Evolutionary conservation across 2,329 filamentous ascomycete species (phyloP), one percentile per base, ranked within the genome.

Genomic region (Coniochaeta sp.): DNA sequence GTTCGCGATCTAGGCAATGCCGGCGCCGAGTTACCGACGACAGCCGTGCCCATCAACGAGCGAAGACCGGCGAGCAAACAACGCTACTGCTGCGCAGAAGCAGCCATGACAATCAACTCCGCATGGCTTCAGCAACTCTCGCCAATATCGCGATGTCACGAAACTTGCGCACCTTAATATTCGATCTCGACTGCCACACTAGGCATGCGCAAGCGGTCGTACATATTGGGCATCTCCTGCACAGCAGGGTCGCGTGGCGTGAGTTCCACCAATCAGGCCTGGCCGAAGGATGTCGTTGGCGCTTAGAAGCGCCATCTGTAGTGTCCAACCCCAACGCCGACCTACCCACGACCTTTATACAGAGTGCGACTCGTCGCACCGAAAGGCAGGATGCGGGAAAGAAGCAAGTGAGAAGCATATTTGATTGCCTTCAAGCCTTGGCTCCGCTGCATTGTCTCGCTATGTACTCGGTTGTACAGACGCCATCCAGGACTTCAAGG

Each of bases 231-330:
- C 35, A 40, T 18, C n/a, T 16, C n/a, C n/a, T n/a, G n/a, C n/a
- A n/a, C n/a, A n/a, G n/a, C n/a, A n/a, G 8, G 14, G 18, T 22
- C 35, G 5, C 20, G 35, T 40, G 18, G 35, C 35, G 35, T 40
- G 20, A 40, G 18, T 40, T 24, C 35, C 35, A 24, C 35, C 35
- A 40, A 40, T 40, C 35, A 40, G 18, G 9, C 35, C 20, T 7
- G 33, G 4, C 10, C 18, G 7, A 24, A 24, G 35, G 18, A 22
- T 24, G 20, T 13, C 24, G 35, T 40, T 13, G 35, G 35, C 35
- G 35, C 35, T 40, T 40, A 40, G 35, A 40, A 40, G 35, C 18
- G 35, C 35, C 35, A n/a, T n/a, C n/a, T n/a, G n/a, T n/a, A n/a
- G n/a, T 22, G 18, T 24, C 18, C 33, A 7, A 5, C 33, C 7